Evolutionary conservation across 2,329 filamentous ascomycete species (phyloP), one percentile per base, ranked within the genome.

Genomic region (Alternaria burnsii): DNA sequence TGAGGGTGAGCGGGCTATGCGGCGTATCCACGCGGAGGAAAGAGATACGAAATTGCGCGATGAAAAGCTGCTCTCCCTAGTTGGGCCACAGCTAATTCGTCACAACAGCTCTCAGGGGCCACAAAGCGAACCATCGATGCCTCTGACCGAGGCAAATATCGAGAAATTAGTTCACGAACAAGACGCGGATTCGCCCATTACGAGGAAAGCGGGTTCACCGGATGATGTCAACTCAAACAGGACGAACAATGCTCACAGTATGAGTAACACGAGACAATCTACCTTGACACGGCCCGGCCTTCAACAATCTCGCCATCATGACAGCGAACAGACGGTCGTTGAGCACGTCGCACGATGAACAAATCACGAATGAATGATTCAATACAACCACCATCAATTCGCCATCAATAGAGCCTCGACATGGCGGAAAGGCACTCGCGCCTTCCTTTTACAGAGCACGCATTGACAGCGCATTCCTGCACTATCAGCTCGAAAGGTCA

Each of bases 31-130:
- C 16, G 82, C 83, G 8, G 85, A 87, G 71, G 86, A 87, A 66
- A 84, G 84, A 71, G 85, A 86, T 3, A 83, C 82, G 26, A 75
- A 78, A 50, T 72, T 87, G 5, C 79, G 85, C 16, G 84, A 88
- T 66, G 83, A 86, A 59, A 86, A 86, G 66, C 72, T 88, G 18
- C 77, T 87, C 16, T 80, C 80, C n/a, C 77, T 81, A 20, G 82
- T 79, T 34, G 80, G 81, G 20, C 77, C 79, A 16, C 65, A 73
- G 44, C 58, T 70, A 34, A 63, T 73, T 52, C 68, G 62, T 40
- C 69, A 70, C 48, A 58, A 65, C 36, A 68, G 53, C 18, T 59
- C 66, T 43, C 67, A 74, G 43, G 68, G 65, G 52, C 44, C 36
- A 8, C 58, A 67, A 12, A 59, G 52, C 14, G 68, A 66, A 20